phyloP scores from a whole-genome alignment of 2,329 filamentous ascomycete genomes.

The Dothistroma pini region DNA sequence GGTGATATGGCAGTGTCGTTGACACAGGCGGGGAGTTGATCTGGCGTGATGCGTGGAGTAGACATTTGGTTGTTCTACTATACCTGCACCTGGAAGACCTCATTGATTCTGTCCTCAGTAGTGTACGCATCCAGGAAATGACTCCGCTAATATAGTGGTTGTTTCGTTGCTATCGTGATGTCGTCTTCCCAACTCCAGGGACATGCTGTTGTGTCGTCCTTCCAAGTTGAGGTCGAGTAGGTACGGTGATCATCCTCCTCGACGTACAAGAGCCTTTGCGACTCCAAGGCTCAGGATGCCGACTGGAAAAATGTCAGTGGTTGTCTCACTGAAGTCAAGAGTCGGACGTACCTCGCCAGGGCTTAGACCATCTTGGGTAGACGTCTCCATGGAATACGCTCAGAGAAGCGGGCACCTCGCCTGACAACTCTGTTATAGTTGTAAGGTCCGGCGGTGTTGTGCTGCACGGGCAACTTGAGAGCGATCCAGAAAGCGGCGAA shows the following conservation, averaged over 20 bases:
- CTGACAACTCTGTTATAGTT: slow-evolving; percentile 33
- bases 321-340: background rate
- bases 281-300: slow-evolving; percentile 45
- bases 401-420: slow-evolving; percentile 13
- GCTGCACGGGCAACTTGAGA: slow-evolving; percentile 30
- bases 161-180: slow-evolving; percentile 39
- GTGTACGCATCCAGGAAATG: background rate
- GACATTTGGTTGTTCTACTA: background rate
- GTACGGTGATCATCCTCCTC: slow-evolving; percentile 40
- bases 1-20: too few relatives aligned
- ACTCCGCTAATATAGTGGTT: slow-evolving; percentile 30
- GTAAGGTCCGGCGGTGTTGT: slow-evolving; percentile 32
- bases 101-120: background rate
- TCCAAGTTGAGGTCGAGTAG: slow-evolving; percentile 40
- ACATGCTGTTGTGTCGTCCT: slow-evolving; percentile 9
- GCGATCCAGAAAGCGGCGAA: slow-evolving; percentile 32
- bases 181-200: slow-evolving; percentile 32
- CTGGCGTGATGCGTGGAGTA: background rate
- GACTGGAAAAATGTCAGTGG: slow-evolving; percentile 19
- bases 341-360: slow-evolving; percentile 13
- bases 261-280: slow-evolving; percentile 38
- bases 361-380: slow-evolving; percentile 29
- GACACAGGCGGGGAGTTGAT: background rate
- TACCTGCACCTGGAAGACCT: background rate
- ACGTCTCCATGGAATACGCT: slow-evolving; percentile 32